Percentiles rank a stretch among this genome's conserved stretches.
These are phyloP conservation scores for Psilocybe tampanensis DNA, from an alignment of 768 basidiomycete genomes.

Conservation along the genomic window DNA sequence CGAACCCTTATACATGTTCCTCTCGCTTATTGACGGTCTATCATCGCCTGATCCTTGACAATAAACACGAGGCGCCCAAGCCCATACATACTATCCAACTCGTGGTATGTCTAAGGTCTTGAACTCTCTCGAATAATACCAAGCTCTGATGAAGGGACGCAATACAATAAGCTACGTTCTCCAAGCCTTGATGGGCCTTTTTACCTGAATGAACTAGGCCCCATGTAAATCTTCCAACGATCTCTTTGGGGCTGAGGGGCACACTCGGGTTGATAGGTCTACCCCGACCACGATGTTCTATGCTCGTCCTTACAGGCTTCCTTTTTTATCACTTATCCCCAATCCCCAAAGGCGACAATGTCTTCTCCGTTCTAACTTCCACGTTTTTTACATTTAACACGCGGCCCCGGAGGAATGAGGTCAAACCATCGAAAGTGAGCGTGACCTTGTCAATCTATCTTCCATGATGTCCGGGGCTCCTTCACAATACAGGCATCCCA, in stretches of 20 bases:
- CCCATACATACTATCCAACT: background rate
- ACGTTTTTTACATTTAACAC: conserved; percentile 16
- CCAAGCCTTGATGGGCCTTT: background rate
- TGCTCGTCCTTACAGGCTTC: conserved; percentile 7
- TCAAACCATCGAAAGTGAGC: conserved; percentile 5
- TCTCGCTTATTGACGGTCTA: background rate
- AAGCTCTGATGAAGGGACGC: background rate
- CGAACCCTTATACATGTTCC: background rate
- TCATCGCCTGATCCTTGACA: background rate
- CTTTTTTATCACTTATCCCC: background rate
- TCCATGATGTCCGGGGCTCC: conserved; percentile 10
- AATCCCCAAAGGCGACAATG: background rate
- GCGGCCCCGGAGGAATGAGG: conserved; percentile 19
- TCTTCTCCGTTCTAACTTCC: background rate
- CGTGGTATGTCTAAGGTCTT: background rate
- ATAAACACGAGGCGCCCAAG: background rate
- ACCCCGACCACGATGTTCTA: conserved; percentile 11
- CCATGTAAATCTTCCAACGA: background rate
- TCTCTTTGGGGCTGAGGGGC: conserved; percentile 1
- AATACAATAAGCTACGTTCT: background rate
- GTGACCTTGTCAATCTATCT: conserved; percentile 10
- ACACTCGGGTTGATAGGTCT: background rate
- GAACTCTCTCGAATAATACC: background rate
- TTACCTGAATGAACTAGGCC: background rate
- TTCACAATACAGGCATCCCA: conserved; percentile 12